phyloP scores from a whole-genome alignment of 805 yeast genomes.

The Grigorovia jiainica region DNA sequence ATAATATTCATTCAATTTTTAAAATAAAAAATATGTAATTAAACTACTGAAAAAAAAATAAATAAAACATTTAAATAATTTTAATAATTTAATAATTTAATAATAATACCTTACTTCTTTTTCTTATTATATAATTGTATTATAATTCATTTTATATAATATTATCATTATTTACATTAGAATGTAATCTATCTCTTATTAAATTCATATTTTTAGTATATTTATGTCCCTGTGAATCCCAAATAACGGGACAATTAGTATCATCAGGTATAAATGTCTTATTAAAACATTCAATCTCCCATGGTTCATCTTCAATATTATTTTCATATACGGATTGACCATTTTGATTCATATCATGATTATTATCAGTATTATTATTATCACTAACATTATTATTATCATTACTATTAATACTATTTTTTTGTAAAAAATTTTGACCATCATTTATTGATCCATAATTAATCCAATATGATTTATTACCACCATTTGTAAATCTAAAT shows the following conservation, averaged over 20 bases:
- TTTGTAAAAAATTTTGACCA: constrained; percentile 1
- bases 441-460: constrained; percentile 15
- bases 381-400: too few species aligned
- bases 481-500: constrained; percentile 67
- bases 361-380: too few species aligned
- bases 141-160: not conserved
- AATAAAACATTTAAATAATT: too few species aligned
- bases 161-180: not conserved
- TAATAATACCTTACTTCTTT: not conserved
- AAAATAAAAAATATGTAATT: too few species aligned
- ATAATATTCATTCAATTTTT: too few species aligned
- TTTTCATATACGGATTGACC: not conserved
- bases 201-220: constrained; percentile 16
- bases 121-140: not conserved
- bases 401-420: too few species aligned
- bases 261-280: constrained; percentile 23
- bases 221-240: constrained; percentile 22
- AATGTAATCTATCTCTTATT: constrained; percentile 12
- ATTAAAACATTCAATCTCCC: constrained; percentile 18
- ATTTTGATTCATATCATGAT: not conserved
- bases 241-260: constrained; percentile 27
- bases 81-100: too few species aligned
- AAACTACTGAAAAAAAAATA: too few species aligned
- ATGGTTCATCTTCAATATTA: constrained; percentile 12
- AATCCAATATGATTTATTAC: constrained; percentile 79